These are phyloP conservation scores for Vigna radiata DNA, from an alignment of 306 rosid species.

Conservation along the genomic window DNA sequence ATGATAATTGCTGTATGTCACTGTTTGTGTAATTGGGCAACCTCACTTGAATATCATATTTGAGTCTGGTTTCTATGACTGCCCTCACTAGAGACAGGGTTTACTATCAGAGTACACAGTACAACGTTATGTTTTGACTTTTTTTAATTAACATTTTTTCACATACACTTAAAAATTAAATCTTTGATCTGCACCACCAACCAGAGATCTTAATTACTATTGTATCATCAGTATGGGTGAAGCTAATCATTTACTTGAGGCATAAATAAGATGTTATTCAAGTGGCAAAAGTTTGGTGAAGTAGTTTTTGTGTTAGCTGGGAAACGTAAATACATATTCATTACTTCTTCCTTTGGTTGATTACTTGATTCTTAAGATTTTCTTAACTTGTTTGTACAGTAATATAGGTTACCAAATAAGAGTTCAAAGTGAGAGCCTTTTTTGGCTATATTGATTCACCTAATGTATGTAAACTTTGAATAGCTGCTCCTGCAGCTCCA, in stretches of 20 bases:
- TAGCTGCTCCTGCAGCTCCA: not conserved
- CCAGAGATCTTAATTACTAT: conserved; percentile 17
- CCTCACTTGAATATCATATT: not conserved
- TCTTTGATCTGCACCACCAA: not conserved
- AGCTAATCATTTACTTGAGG: conserved; percentile 25
- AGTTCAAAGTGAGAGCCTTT: not conserved
- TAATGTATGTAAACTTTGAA: not conserved
- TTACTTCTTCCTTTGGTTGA: not conserved
- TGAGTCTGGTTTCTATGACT: not conserved
- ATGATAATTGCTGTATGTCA: not conserved
- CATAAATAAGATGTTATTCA: conserved; percentile 15
- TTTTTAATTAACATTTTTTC: not conserved
- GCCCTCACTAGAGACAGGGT: not conserved
- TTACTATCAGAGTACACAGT: not conserved
- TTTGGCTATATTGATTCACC: conserved; percentile 4
- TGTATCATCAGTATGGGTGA: conserved; percentile 27
- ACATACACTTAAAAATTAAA: not conserved
- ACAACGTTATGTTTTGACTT: not conserved
- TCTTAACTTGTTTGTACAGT: not conserved
- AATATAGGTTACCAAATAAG: not conserved
- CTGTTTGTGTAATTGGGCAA: not conserved
- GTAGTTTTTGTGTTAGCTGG: conserved; percentile 10
- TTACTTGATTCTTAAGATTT: not conserved
- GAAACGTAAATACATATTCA: not conserved
- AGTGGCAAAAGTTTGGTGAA: not conserved